Base-by-base conservation (phyloP, 345 rosid genomes). In the Eucalyptus erythrocorys region DNA sequence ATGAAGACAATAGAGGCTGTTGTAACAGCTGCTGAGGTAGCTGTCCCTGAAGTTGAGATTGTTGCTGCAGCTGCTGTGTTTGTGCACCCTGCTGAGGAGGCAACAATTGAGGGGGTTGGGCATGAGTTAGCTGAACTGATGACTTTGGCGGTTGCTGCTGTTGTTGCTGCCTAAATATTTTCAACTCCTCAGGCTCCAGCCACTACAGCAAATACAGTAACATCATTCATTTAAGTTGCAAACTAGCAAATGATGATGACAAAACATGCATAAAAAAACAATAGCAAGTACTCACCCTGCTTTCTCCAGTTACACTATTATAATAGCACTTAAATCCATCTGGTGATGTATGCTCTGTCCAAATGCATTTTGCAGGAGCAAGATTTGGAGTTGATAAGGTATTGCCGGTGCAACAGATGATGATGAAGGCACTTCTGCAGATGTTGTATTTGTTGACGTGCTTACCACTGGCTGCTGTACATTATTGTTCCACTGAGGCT, bases 331-430 rank as follows among this genome's bases (percentile, higher is more conserved):
- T 95, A 93, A 94, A 98, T 89, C 99, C 99, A 89, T 98, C 99
- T 19, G 99, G 99, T 19, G 99, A 97, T 51, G 95, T 95, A 93
- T 98, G 99, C 92, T 97, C 99, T 5, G 99, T 96, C 99, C 99
- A 98, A 90, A 89, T 94, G 92, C 96, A 93, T 92, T 95, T 95
- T 87, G 88, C 91, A 87, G 97, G 90, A 89, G 93, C 91, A 45
- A 86, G 91, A 42, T 91, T 86, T 64, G 92, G 95, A 19, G 88
- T 86, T 40, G 57, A 66, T 85, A 89, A 87, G 96, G 88, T 80
- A 92, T 89, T 88, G 90, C 88, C 48, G 94, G 86, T 85, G 90
- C 87, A 90, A 91, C 90, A 64, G 93, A 88, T 40, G 93, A 76
- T 26, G 95, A 91, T 45, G 93, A 88, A 81, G 93, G 93, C 87